phyloP scores from a whole-genome alignment of 345 rosid species.

The Psidium guajava region DNA sequence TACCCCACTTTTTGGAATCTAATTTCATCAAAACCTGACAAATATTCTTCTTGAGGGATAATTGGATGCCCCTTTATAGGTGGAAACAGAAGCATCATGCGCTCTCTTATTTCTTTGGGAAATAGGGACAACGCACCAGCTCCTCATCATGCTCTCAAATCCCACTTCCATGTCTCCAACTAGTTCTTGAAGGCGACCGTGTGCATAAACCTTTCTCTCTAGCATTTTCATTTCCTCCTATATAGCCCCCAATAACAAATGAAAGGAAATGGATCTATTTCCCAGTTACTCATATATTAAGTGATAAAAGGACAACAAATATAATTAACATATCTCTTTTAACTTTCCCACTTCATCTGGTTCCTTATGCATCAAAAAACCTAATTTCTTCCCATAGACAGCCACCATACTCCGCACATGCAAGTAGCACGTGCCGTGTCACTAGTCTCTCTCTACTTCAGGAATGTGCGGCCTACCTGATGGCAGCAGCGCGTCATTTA shows the following conservation, averaged over 20 bases:
- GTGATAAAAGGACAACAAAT: background rate
- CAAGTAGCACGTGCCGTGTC: background rate
- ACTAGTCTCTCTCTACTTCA: background rate
- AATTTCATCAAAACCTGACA: background rate
- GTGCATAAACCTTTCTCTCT: background rate
- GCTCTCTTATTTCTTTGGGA: background rate
- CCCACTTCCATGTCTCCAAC: background rate
- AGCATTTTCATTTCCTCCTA: background rate
- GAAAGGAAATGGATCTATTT: background rate
- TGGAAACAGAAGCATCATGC: background rate
- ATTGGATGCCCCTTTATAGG: background rate
- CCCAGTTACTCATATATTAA: background rate
- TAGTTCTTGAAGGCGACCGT: background rate
- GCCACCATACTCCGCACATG: background rate
- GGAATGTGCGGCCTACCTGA: slow-evolving; percentile 54
- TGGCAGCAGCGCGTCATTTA: slow-evolving; percentile 83
- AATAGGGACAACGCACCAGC: background rate
- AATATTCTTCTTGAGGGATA: background rate
- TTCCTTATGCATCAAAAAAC: background rate
- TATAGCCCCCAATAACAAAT: background rate
- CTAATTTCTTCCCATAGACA: background rate
- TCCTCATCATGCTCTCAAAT: background rate
- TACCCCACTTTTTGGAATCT: background rate
- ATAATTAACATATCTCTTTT: background rate
- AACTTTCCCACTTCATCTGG: background rate